These are phyloP conservation scores for Phytophthora hybrid DNA, from an alignment of 352 stramenopile species.

Conservation along the genomic window DNA sequence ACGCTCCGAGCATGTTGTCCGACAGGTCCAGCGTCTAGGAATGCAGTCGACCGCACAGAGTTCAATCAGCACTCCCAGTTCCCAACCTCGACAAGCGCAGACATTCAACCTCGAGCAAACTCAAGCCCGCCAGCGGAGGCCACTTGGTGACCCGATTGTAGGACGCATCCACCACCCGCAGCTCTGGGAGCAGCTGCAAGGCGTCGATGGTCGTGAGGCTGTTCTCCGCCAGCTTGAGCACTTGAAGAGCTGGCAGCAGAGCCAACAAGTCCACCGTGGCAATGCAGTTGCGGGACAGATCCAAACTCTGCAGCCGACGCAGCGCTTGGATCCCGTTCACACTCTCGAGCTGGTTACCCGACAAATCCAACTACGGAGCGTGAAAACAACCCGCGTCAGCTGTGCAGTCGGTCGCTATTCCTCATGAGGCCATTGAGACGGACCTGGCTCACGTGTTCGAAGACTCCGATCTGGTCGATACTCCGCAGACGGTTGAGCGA, in stretches of 20 bases:
- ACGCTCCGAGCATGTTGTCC: slow-evolving; percentile 59
- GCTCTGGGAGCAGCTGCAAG: slow-evolving; percentile 36
- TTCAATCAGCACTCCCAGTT: background rate
- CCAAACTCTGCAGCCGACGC: slow-evolving; percentile 50
- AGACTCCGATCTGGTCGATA: slow-evolving; percentile 53
- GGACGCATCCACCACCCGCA: slow-evolving; percentile 64
- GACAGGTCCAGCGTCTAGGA: slow-evolving; percentile 66
- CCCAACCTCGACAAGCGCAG: background rate
- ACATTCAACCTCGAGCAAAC: slow-evolving; percentile 51
- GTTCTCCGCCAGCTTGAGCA: slow-evolving; percentile 70
- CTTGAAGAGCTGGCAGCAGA: slow-evolving; percentile 45
- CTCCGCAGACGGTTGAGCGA: slow-evolving; percentile 58
- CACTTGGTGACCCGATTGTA: slow-evolving; percentile 70
- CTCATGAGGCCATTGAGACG: no score
- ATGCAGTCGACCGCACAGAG: background rate
- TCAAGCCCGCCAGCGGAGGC: slow-evolving; percentile 52
- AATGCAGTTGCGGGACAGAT: slow-evolving; percentile 63
- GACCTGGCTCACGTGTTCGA: slow-evolving; percentile 58
- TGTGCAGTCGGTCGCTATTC: no score
- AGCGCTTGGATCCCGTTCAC: slow-evolving; percentile 66
- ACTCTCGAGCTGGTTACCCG: slow-evolving; percentile 59
- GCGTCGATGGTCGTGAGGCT: slow-evolving; percentile 58
- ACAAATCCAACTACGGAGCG: slow-evolving; percentile 59
- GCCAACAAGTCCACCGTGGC: slow-evolving; percentile 50
- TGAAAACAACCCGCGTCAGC: no score